Evolutionary conservation across 164 flowering plant genomes (phyloP).

Genomic region (Echeveria elegans): DNA sequence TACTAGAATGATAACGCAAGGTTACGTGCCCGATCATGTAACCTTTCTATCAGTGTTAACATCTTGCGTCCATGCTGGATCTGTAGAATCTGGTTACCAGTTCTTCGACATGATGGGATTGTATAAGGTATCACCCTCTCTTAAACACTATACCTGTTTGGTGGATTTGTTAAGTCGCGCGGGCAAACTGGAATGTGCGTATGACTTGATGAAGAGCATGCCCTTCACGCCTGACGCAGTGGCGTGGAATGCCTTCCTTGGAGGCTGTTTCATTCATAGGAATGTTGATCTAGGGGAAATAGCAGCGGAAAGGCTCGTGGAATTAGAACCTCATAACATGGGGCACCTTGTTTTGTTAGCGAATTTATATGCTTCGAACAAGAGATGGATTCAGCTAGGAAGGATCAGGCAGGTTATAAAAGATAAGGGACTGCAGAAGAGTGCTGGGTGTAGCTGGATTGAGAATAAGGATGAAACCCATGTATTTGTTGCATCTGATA

Average conservation of each 20-base stretch:
- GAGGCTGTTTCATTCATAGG: slow-evolving; percentile 41
- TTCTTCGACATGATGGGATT: slow-evolving; percentile 40
- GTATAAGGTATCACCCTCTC: slow-evolving; percentile 32
- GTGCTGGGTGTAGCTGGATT: slow-evolving; percentile 75
- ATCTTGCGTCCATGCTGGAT: slow-evolving; percentile 60
- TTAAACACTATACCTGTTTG: slow-evolving; percentile 65
- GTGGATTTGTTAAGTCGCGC: slow-evolving; percentile 64
- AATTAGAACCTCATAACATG: slow-evolving; percentile 37
- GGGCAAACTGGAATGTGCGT: slow-evolving; percentile 42
- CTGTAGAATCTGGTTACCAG: slow-evolving; percentile 31
- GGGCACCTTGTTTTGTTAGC: slow-evolving; percentile 50
- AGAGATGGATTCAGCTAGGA: slow-evolving; percentile 55
- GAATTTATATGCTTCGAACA: slow-evolving; percentile 50
- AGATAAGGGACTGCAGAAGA: slow-evolving; percentile 45
- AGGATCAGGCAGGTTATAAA: slow-evolving; percentile 38
- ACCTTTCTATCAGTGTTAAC: slow-evolving; percentile 60
- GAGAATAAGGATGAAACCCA: slow-evolving; percentile 46
- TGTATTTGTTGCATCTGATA: slow-evolving; percentile 50
- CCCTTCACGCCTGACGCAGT: slow-evolving; percentile 43
- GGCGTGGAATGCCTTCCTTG: slow-evolving; percentile 59
- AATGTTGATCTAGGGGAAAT: slow-evolving; percentile 45
- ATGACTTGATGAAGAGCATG: slow-evolving; percentile 29
- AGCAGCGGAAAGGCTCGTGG: slow-evolving; percentile 42
- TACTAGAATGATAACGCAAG: slow-evolving; percentile 32
- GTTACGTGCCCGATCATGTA: slow-evolving; percentile 46